Conservation (phyloP, 2,329 filamentous ascomycete species). For the Aspergillus uvarum region DNA sequence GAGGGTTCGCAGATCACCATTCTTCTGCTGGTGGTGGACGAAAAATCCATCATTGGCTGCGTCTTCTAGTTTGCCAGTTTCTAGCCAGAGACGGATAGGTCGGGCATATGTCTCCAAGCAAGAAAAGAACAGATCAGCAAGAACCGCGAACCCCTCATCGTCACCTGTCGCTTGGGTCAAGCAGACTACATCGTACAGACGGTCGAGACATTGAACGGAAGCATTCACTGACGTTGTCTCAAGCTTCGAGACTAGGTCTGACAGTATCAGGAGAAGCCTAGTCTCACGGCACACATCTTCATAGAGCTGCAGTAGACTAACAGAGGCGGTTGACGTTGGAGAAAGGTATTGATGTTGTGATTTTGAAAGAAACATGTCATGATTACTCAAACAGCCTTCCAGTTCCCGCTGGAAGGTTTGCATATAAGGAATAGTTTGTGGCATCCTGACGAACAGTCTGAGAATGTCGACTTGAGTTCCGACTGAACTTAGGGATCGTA, state of each 20-base stretch:
- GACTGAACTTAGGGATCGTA: conserved; percentile 48
- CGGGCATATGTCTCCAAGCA: conserved; percentile 81
- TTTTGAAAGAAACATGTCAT: conserved; percentile 59
- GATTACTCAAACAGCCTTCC: conserved; percentile 54
- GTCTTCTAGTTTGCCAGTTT: conserved; percentile 65
- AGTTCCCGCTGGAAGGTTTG: conserved; percentile 71
- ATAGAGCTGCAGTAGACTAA: conserved; percentile 67
- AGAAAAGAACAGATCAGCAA: conserved; percentile 71
- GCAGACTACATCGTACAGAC: conserved; percentile 70
- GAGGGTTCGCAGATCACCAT: conserved; percentile 61
- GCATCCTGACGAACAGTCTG: conserved; percentile 48
- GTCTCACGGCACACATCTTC: conserved; percentile 57
- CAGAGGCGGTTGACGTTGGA: conserved; percentile 53
- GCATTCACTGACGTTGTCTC: conserved; percentile 45
- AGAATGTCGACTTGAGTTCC: conserved; percentile 51
- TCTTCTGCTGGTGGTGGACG: conserved; percentile 59
- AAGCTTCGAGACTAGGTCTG: conserved; percentile 61
- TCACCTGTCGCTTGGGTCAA: conserved; percentile 70
- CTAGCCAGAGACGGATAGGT: conserved; percentile 82
- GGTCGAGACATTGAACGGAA: conserved; percentile 74
- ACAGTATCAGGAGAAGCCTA: conserved; percentile 59
- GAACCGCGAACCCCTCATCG: conserved; percentile 58
- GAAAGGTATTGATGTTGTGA: conserved; percentile 63
- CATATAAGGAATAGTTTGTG: conserved; percentile 58
- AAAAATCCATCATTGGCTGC: conserved; percentile 72